Evolutionary conservation across 2,329 filamentous ascomycete species (phyloP), one percentile per base, ranked within the genome.

Genomic region (Seiridium cupressi): DNA sequence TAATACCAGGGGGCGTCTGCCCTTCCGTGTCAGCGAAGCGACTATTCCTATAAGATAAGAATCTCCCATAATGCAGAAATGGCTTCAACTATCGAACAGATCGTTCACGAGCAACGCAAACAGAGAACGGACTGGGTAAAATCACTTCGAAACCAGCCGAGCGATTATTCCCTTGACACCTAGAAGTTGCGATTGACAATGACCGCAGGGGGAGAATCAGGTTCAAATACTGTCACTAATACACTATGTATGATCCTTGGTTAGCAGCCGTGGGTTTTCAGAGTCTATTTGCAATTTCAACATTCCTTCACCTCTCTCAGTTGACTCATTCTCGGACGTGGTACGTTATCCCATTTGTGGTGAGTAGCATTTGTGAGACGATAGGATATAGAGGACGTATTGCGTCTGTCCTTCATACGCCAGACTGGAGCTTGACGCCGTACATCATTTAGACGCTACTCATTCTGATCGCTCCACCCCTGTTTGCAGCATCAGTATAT

Each of bases 341-440:
- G 78, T 84, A 81, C 68, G 79, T 82, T 64, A 77, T 80, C 1
- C 78, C 82, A 0, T 79, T 85, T 51, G 62, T 80, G 4, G 67
- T 84, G n/a, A 81, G 82, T 11, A 78, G 79, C 13, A 57, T 77
- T 13, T 82, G 80, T 83, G 72, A 68, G 72, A 69, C 58, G n/a
- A 38, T 61, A 34, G 60, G 60, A 18, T 58, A 58, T 31, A 40
- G 3, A 13, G 60, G 40, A 10, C 60, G 60, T 38, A 61, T 55
- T 13, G 34, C 59, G 18, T 26, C 57, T 18, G 40, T 44, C 18
- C 7, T 3, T 3, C 34, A 55, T 31, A 49, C 58, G 34, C 58
- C 58, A 6, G 36, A 57, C 5, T 60, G 51, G 53, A 60, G 35
- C 5, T 38, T 55, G 34, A 55, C 5, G 0, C 53, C 53, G 3